Percentiles rank a stretch among this genome's conserved stretches.
Conservation (phyloP, 805 yeast genomes). For the Ogataea ganodermae region DNA sequence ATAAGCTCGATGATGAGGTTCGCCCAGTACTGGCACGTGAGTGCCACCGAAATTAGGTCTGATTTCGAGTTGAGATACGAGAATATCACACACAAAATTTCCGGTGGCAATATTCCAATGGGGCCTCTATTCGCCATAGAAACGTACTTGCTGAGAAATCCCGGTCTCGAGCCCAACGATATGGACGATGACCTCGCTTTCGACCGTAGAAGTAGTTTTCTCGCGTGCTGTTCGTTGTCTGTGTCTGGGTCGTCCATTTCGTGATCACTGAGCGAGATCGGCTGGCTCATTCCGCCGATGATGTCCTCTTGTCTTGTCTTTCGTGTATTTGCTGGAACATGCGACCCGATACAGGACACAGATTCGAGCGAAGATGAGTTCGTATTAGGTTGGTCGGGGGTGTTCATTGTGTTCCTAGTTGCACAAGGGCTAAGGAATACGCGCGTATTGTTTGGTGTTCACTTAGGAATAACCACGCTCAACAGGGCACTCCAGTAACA, state of each 20-base stretch:
- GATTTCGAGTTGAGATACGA: conserved; percentile 60
- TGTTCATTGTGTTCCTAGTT: conserved; percentile 4
- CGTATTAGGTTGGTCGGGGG: conserved; percentile 21
- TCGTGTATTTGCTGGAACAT: conserved; percentile 12
- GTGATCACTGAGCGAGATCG: conserved; percentile 20
- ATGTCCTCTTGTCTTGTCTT: conserved; percentile 7
- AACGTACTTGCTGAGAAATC: conserved; percentile 8
- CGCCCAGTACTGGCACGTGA: conserved; percentile 83
- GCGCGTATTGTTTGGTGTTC: too few species aligned
- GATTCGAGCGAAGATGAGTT: conserved; percentile 25
- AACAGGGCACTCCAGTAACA: conserved; percentile 1
- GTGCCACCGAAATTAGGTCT: conserved; percentile 60
- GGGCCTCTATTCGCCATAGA: conserved; percentile 28
- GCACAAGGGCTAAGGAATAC: not conserved
- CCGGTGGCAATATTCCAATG: conserved; percentile 54
- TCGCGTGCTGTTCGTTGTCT: conserved; percentile 36
- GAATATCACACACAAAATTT: conserved; percentile 64
- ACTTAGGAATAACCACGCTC: not conserved
- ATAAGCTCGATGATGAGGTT: conserved; percentile 72
- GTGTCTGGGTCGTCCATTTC: conserved; percentile 35
- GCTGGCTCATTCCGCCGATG: not conserved
- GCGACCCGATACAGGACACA: conserved; percentile 22
- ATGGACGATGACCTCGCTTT: conserved; percentile 28
- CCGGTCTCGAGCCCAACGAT: conserved; percentile 15
- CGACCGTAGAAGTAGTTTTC: conserved; percentile 29